A percentile compares a stretch with the other conserved stretches of the same genome.
Evolutionary conservation across 1,139 yeast species (phyloP).

Genomic region (Blastobotrys arbuscula): DNA sequence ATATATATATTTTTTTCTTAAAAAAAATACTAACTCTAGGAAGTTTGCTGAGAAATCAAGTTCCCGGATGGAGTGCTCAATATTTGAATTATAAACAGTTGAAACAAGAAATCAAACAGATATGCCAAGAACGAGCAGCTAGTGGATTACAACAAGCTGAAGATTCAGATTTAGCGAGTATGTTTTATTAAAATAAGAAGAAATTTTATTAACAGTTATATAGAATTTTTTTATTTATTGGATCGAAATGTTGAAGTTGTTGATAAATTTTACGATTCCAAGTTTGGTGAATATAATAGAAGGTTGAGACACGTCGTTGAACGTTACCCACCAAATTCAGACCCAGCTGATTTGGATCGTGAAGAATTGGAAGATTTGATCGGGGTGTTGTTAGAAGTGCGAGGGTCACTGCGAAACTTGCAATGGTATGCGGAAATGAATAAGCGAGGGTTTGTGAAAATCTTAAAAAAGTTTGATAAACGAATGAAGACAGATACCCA

Average conservation of each 20-base stretch:
- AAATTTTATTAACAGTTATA: constrained; percentile 20
- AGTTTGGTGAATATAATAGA: constrained; percentile 67
- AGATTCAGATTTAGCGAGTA: constrained; percentile 30
- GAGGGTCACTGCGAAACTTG: constrained; percentile 73
- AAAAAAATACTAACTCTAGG: not conserved
- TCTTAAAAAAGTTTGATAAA: constrained; percentile 85
- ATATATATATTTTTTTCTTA: no score
- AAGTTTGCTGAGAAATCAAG: constrained; percentile 67
- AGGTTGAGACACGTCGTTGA: constrained; percentile 45
- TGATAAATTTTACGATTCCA: constrained; percentile 68
- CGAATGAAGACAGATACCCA: constrained; percentile 69
- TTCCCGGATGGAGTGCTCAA: constrained; percentile 72
- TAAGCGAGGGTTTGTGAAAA: constrained; percentile 84
- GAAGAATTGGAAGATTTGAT: constrained; percentile 79
- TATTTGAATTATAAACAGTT: constrained; percentile 84
- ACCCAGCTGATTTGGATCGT: constrained; percentile 35
- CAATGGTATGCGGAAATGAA: constrained; percentile 91
- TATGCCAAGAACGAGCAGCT: constrained; percentile 27
- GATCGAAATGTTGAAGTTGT: constrained; percentile 82
- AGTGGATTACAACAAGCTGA: constrained; percentile 17
- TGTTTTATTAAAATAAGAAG: constrained; percentile 10
- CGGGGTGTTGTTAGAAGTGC: constrained; percentile 67
- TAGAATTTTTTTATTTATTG: constrained; percentile 69
- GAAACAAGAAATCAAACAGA: constrained; percentile 68
- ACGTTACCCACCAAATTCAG: constrained; percentile 25